These are phyloP conservation scores for Thinopyrum elongatum DNA, from an alignment of 176 grass and related monocot genomes.

Conservation along the genomic window DNA sequence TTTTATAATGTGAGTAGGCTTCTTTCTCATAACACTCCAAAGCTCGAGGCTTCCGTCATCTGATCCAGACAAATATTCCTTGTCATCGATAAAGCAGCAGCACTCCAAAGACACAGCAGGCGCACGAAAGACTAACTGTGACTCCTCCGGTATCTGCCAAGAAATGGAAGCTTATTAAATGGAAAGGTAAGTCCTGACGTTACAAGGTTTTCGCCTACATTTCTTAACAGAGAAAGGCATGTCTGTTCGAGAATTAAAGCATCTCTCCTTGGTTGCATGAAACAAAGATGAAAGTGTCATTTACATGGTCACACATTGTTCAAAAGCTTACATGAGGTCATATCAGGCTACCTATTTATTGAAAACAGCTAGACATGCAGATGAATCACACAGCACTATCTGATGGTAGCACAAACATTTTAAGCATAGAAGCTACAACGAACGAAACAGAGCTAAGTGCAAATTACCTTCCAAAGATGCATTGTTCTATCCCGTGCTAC, in stretches of 20 bases:
- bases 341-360: not conserved
- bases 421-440: not conserved
- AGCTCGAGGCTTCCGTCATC: constrained; percentile 73
- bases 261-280: not conserved
- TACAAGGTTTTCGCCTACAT: not conserved
- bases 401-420: not conserved
- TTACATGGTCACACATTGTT: not conserved
- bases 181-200: not conserved
- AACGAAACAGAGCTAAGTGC: not conserved
- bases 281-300: not conserved
- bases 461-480: constrained; percentile 69
- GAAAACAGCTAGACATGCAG: not conserved
- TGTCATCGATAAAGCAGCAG: constrained; percentile 70
- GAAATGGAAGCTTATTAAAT: constrained; percentile 12
- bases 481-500: constrained; percentile 66
- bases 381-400: not conserved
- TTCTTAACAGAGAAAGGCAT: not conserved
- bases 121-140: constrained; percentile 63
- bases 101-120: constrained; percentile 69
- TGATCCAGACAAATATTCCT: constrained; percentile 71
- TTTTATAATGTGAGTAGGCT: constrained; percentile 65
- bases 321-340: not conserved
- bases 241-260: not conserved
- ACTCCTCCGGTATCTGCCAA: constrained; percentile 61
- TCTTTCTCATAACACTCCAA: constrained; percentile 66